phyloP scores from a whole-genome alignment of 2,329 filamentous ascomycete genomes.

The Pseudogymnoascus sp. region DNA sequence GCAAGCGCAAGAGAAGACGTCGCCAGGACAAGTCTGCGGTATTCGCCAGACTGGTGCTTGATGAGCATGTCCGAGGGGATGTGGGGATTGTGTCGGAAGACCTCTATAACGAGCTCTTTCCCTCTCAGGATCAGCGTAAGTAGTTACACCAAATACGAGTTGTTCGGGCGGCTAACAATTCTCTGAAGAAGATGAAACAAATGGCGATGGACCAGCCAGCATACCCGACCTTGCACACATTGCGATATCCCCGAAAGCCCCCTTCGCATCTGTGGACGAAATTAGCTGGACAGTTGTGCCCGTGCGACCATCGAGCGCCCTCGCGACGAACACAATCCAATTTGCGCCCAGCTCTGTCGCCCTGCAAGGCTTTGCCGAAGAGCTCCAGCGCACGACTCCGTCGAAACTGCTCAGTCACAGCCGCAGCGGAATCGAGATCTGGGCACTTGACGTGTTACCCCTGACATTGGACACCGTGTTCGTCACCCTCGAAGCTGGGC shows the following conservation, averaged over 20 bases:
- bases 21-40: constrained; percentile 66
- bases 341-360: constrained; percentile 65
- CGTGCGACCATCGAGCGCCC: constrained; percentile 52
- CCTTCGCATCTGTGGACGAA: constrained; percentile 48
- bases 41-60: constrained; percentile 72
- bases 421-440: constrained; percentile 73
- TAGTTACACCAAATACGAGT: constrained; percentile 22
- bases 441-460: constrained; percentile 72
- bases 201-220: constrained; percentile 21
- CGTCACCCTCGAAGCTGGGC: constrained; percentile 74
- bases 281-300: constrained; percentile 81
- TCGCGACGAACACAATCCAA: constrained; percentile 71
- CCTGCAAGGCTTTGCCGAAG: constrained; percentile 71
- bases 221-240: constrained; percentile 49
- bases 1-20: constrained; percentile 44
- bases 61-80: constrained; percentile 78
- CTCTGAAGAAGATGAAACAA: constrained; percentile 17
- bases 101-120: constrained; percentile 74
- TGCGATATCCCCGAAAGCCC: constrained; percentile 67
- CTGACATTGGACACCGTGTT: constrained; percentile 77
- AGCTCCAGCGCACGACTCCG: constrained; percentile 64
- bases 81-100: constrained; percentile 81
- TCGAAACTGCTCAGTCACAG: constrained; percentile 66
- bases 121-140: constrained; percentile 48
- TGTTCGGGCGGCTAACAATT: constrained; percentile 19